Evolutionary conservation across 2,329 filamentous ascomycete genomes (phyloP), one percentile per base, ranked within the genome.

Genomic region (Hypoxylon sp.): DNA sequence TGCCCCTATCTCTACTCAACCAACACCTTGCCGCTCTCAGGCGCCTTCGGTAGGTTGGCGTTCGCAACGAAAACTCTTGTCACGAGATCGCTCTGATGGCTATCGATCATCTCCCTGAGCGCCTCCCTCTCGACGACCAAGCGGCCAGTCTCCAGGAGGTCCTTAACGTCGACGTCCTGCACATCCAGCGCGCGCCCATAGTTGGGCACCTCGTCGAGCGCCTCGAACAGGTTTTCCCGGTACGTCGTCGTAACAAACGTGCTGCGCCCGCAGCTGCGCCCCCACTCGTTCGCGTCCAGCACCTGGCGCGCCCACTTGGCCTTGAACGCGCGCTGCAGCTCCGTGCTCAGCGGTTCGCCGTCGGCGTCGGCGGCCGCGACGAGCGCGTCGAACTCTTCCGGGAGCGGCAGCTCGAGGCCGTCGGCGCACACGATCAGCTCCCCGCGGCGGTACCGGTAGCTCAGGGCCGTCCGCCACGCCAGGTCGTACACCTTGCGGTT

Each of bases 81-180:
- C 54, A 82, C 76, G 62, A 91, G 73, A 76, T 93, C 90, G 73
- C 85, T 89, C 80, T 90, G 85, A 73, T 97, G 93, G 69, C 84
- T 79, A 74, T 83, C 79, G 72, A 97, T 84, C 75, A 98, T 87
- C 76, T 87, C 84, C 77, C 89, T 85, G 73, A 99, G 82, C 34
- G 94, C 94, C 43, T 82, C 80, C 76, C 91, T 87, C 85, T 99
- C 95, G 72, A 99, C 88, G 63, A 99, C 89, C 64, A 99, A 82
- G 73, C 93, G 88, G 56, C 91, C 91, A 56, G 90, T 89, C 81
- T 95, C 92, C 69, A 99, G 80, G 68, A 99, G 79, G 77, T 98
- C 92, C 85, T 98, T 99, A 66, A 99, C 93, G 79, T 98, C 95
- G 34, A 99, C 92, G 66, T 97, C 91, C n/a, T 85, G 81, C 62